Base-by-base conservation (phyloP, 2,329 filamentous ascomycete genomes). In the Pseudohalonectria lignicola region DNA sequence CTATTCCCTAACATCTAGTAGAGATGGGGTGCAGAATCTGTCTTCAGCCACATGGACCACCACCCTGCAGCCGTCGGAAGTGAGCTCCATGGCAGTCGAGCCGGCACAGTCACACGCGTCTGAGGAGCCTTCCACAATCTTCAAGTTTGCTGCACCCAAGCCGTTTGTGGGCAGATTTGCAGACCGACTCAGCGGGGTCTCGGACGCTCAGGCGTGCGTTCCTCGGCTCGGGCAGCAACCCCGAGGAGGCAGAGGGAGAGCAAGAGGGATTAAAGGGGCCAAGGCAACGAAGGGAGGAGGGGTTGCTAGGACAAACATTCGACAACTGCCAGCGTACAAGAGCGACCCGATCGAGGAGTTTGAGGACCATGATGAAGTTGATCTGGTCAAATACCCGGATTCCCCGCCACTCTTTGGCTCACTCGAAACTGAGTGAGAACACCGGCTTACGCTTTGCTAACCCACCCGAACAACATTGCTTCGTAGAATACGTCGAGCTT, bases 331-430 rank as follows among this genome's bases (percentile, higher is more conserved):
- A 1, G 49, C 50, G 40, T 52, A 54, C 39, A 45, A 39, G 21
- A 47, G 45, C 17, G 54, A 57, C 40, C 54, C 54, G 0, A 57
- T 57, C 28, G 54, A 57, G 39, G 54, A 57, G 7, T 47, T 53
- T 33, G 48, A 45, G 5, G 41, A 41, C 15, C n/a, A n/a, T n/a
- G 28, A 47, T 4, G 41, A 41, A 15, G 25, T 37, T 17, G 31
- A 21, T 11, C 7, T 31, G 16, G n/a, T 37, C 30, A 13, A 31
- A 36, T 31, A 26, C 19, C 36, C 33, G 26, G 9, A 38, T 4
- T 34, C 40, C n/a, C 39, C 42, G 8, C 49, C 51, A 2, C 31
- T 52, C 1, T 55, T 56, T 39, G 45, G 45, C 11, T 18, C 45
- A 15, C 45, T 55, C 6, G 52, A 55, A 28, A 46, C 47, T 23